Base-by-base conservation (phyloP, 1,284 basidiomycete species). In the Vanrija humicola region DNA sequence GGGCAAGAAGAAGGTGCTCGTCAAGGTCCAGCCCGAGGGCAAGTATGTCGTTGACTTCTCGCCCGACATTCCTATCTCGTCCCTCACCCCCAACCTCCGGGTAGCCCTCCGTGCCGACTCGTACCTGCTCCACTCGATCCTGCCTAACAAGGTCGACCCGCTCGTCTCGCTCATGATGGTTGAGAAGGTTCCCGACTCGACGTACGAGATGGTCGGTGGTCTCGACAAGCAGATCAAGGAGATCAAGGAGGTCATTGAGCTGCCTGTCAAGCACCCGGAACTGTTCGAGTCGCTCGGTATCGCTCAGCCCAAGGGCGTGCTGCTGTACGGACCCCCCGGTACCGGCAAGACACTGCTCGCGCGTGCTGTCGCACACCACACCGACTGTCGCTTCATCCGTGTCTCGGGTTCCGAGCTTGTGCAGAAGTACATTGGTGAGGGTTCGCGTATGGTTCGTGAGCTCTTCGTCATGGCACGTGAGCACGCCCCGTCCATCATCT, bases 141-240 rank as follows among this genome's bases (percentile, higher is more conserved):
- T 96, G 0, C 92, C 92, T 1, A 95, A 93, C 81, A 95, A 97
- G 79, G 87, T 95, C 64, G 93, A 95, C 75, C 91, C 92, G 5
- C 85, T 95, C 34, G 92, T 96, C 21, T 93, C 90, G 23, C 84
- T 96, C 61, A 96, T 98, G 96, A 97, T 98, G 95, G 95, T 98
- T n/a, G 95, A 98, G 80, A 98, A 98, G 77, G 95, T 98, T 0
- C 95, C 95, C 0, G 95, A 98, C 76, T 92, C 89, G 75, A 98
- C 95, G 38, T 98, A 98, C 78, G 95, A 98, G 78, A 97, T 98
- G 93, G 95, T 98, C 64, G 95, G 95, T 48, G 95, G 95, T 72
- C 83, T 98, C 59, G 95, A 98, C 81, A 91, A 82, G 75, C 95
- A 98, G 74, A 98, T 98, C 76, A 97, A 98, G 77, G 95, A 98